Percentiles rank a stretch among this genome's conserved stretches.
These are phyloP conservation scores for Ustilaginoidea virens DNA, from an alignment of 2,329 filamentous ascomycete species.

Conservation along the genomic window DNA sequence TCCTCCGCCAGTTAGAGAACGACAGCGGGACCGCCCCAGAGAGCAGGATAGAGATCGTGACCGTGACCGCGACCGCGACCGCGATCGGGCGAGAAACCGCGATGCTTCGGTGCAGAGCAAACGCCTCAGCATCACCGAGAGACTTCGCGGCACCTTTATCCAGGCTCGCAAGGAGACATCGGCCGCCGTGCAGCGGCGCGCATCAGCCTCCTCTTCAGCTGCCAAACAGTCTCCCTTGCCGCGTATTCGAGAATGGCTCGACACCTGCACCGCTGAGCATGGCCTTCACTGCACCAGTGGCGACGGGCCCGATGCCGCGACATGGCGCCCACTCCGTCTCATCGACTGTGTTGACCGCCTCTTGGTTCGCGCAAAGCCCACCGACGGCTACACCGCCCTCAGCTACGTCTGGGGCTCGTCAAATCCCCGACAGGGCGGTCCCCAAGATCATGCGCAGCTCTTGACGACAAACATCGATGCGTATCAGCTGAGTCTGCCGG, in stretches of 20 bases:
- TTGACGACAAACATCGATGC: slow-evolving; percentile 20
- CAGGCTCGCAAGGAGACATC: slow-evolving; percentile 15
- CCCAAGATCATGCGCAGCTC: slow-evolving; percentile 16
- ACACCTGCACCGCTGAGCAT: slow-evolving; percentile 26
- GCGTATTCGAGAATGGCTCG: slow-evolving; percentile 27
- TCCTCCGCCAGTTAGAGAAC: slow-evolving; percentile 2
- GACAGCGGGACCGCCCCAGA: too few relatives aligned
- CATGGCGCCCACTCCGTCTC: slow-evolving; percentile 25
- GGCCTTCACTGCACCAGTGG: slow-evolving; percentile 21
- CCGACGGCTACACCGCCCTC: slow-evolving; percentile 27
- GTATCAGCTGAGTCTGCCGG: slow-evolving; percentile 19
- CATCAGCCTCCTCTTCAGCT: slow-evolving; percentile 14
- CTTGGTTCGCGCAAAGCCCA: slow-evolving; percentile 21
- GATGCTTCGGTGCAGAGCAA: slow-evolving; percentile 16
- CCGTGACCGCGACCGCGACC: slow-evolving; percentile 12
- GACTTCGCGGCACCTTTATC: slow-evolving; percentile 19
- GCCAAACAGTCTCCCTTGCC: slow-evolving; percentile 19
- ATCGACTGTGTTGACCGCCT: slow-evolving; percentile 24
- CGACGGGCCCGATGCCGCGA: slow-evolving; percentile 11
- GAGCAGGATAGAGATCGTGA: slow-evolving; percentile 5
- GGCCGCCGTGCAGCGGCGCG: slow-evolving; percentile 14
- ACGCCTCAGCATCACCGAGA: slow-evolving; percentile 25
- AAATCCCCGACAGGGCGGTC: slow-evolving; percentile 10
- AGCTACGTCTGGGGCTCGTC: slow-evolving; percentile 28
- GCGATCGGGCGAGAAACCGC: slow-evolving; percentile 12